Conservation (phyloP, 2,329 filamentous ascomycete species). For the Microascus cirrosus region DNA sequence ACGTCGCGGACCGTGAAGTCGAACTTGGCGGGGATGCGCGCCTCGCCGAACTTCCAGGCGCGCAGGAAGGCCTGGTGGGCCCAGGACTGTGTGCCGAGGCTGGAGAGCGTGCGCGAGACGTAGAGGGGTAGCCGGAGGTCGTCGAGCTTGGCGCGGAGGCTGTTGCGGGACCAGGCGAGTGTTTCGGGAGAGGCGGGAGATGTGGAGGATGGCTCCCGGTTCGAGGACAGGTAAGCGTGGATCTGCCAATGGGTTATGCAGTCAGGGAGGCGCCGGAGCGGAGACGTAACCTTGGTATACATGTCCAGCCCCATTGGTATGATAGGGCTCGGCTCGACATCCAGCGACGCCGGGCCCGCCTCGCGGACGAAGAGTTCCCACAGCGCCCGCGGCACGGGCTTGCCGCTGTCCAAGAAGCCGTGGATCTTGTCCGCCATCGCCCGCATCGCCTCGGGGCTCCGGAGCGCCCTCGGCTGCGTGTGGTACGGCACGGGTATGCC, state of each 20-base stretch:
- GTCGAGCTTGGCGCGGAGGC: conserved; percentile 34
- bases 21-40: conserved; percentile 33
- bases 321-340: conserved; percentile 41
- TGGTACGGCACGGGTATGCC: conserved; percentile 50
- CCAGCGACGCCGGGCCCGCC: conserved; percentile 39
- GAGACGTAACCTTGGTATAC: conserved; percentile 54
- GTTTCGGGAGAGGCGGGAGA: conserved; percentile 8
- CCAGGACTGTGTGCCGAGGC: conserved; percentile 38
- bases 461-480: conserved; percentile 21
- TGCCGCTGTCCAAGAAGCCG: conserved; percentile 14
- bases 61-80: conserved; percentile 48
- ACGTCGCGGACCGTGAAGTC: conserved; percentile 32
- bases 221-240: conserved; percentile 25
- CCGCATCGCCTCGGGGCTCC: not conserved
- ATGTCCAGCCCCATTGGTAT: conserved; percentile 46
- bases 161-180: conserved; percentile 31
- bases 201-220: not conserved
- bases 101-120: conserved; percentile 31
- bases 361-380: conserved; percentile 20
- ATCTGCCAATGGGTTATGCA: conserved; percentile 58
- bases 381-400: conserved; percentile 14
- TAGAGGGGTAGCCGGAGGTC: conserved; percentile 41
- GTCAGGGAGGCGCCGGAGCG: conserved; percentile 54
- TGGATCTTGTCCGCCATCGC: conserved; percentile 17
- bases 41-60: conserved; percentile 44